Conservation (phyloP, 2,329 filamentous ascomycete species). For the Lachnellula subtilissima region DNA sequence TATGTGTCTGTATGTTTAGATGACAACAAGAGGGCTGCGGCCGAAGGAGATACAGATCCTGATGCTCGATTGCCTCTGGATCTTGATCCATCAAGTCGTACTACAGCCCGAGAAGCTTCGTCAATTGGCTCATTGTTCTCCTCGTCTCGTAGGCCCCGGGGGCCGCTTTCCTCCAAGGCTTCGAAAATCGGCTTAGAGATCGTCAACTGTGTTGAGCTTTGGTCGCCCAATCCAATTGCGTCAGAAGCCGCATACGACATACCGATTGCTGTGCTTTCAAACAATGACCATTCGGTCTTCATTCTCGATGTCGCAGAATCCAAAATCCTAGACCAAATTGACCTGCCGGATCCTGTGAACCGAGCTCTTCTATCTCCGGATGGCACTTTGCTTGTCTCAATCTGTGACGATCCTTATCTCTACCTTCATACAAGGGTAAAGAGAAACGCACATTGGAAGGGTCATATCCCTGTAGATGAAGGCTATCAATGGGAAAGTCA, state of each 20-base stretch:
- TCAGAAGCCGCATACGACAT: conserved; percentile 40
- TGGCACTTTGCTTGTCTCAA: conserved; percentile 71
- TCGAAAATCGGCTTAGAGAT: conserved; percentile 53
- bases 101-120: conserved; percentile 3
- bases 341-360: conserved; percentile 83
- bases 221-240: conserved; percentile 42
- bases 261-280: conserved; percentile 69
- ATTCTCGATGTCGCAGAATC: conserved; percentile 72
- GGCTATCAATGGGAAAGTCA: conserved; percentile 47
- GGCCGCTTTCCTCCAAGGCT: conserved; percentile 40
- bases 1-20: conserved; percentile 47
- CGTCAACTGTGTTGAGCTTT: conserved; percentile 63
- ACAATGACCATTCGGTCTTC: conserved; percentile 87
- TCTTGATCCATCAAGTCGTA: conserved; percentile 32
- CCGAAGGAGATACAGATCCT: conserved; percentile 38
- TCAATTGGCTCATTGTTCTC: conserved; percentile 9
- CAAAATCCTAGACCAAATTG: conserved; percentile 63
- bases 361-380: conserved; percentile 91
- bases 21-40: conserved; percentile 11
- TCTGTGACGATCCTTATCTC: conserved; percentile 81
- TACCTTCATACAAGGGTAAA: conserved; percentile 67
- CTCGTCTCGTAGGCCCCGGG: conserved; percentile 14
- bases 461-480: background rate
- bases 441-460: conserved; percentile 1
- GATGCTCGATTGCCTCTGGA: conserved; percentile 54